Evolutionary conservation across 805 yeast genomes (phyloP).

Genomic region (Debaryomyces tyrocola): DNA sequence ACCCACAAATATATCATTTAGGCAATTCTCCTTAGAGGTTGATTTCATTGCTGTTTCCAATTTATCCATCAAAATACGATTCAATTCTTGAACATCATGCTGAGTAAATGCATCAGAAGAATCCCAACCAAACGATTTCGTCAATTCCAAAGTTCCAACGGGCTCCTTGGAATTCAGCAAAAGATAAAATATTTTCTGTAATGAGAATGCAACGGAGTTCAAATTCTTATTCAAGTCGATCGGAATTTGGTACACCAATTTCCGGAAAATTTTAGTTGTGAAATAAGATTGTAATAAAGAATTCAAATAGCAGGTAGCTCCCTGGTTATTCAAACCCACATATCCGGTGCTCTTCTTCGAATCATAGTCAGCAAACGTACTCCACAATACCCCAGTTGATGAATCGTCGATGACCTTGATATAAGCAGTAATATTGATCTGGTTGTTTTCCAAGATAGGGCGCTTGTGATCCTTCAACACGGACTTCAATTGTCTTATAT

Average conservation of each 20-base stretch:
- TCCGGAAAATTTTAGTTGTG: constrained; percentile 79
- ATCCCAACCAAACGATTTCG: constrained; percentile 97
- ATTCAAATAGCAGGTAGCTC: constrained; percentile 96
- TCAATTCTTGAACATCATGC: constrained; percentile 96
- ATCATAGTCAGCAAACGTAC: constrained; percentile 78
- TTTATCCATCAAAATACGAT: constrained; percentile 92
- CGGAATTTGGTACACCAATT: constrained; percentile 87
- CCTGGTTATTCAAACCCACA: constrained; percentile 93
- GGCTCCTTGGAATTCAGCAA: constrained; percentile 73
- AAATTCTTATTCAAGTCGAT: constrained; percentile 52
- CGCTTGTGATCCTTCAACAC: constrained; percentile 2
- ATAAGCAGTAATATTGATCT: constrained; percentile 71
- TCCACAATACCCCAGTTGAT: constrained; percentile 92
- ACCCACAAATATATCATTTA: constrained; percentile 88
- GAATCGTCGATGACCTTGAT: constrained; percentile 80
- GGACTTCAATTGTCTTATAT: constrained; percentile 44
- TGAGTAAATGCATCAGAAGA: constrained; percentile 93
- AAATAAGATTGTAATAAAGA: constrained; percentile 88
- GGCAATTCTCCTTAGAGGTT: constrained; percentile 55
- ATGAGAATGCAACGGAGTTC: constrained; percentile 72
- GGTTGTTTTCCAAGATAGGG: constrained; percentile 49
- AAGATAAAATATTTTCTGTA: constrained; percentile 84
- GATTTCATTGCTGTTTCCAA: constrained; percentile 90
- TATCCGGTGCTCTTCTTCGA: constrained; percentile 86
- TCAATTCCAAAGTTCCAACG: constrained; percentile 81